A percentile compares a stretch with the other conserved stretches of the same genome.
phyloP scores from a whole-genome alignment of 306 rosid species.

The Herpetospermum pedunculosum region DNA sequence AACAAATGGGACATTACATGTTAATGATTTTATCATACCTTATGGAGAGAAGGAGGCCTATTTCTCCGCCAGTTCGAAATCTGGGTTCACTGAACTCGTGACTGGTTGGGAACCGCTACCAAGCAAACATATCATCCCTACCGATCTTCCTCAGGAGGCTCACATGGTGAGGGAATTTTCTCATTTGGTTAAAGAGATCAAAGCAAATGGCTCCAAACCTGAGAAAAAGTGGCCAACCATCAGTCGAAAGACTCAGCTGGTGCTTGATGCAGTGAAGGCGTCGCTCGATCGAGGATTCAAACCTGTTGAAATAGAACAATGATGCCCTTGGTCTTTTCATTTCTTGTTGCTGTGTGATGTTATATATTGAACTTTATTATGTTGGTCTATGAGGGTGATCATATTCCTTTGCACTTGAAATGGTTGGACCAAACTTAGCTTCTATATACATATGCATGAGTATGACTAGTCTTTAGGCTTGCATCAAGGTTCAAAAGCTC shows the following conservation, averaged over 20 bases:
- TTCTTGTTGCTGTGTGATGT: background rate
- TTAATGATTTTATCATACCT: conserved; percentile 60
- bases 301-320: conserved; percentile 30
- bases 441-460: no score
- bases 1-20: conserved; percentile 67
- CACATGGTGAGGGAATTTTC: conserved; percentile 66
- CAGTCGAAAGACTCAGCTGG: conserved; percentile 73
- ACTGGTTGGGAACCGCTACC: conserved; percentile 46
- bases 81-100: conserved; percentile 39
- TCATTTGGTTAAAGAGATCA: conserved; percentile 46
- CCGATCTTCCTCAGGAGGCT: conserved; percentile 74
- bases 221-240: conserved; percentile 64
- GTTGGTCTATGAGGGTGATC: background rate
- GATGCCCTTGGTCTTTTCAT: background rate
- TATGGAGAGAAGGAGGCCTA: conserved; percentile 51
- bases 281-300: conserved; percentile 53
- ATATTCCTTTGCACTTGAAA: background rate
- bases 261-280: conserved; percentile 70
- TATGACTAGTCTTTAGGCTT: no score
- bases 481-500: no score
- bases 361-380: background rate
- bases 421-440: no score
- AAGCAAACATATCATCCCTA: conserved; percentile 33
- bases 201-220: conserved; percentile 37
- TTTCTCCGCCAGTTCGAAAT: conserved; percentile 35